These are phyloP conservation scores for Tuber aestivum DNA, from an alignment of 495 filamentous ascomycete genomes.

Conservation along the genomic window DNA sequence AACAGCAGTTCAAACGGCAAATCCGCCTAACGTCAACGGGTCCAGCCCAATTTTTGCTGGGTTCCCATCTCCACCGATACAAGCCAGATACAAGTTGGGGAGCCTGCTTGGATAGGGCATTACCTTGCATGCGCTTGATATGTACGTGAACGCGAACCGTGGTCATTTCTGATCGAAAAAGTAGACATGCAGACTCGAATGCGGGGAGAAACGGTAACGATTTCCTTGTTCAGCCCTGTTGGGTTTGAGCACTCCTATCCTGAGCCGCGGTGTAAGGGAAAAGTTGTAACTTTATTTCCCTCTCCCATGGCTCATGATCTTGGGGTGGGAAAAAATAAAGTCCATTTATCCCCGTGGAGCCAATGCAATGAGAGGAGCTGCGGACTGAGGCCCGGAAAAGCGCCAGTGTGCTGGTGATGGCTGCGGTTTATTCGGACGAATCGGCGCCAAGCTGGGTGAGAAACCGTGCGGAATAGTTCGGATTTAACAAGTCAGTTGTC, in stretches of 20 bases:
- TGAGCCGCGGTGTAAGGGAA: neutral
- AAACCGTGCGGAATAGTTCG: neutral
- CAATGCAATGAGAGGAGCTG: neutral
- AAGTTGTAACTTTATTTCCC: neutral
- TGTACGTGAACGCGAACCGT: neutral
- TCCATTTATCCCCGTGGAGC: neutral
- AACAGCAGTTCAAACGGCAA: neutral
- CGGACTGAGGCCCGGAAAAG: neutral
- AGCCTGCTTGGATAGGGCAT: neutral
- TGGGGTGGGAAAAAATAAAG: neutral
- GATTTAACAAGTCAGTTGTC: neutral
- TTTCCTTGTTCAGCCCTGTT: constrained; percentile 23
- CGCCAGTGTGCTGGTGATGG: neutral
- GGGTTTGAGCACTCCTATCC: constrained; percentile 8
- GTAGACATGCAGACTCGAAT: neutral
- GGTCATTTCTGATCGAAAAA: neutral
- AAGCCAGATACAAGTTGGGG: neutral
- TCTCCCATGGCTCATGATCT: neutral
- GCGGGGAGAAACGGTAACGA: constrained; percentile 3
- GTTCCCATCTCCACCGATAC: constrained; percentile 9
- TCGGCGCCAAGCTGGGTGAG: neutral
- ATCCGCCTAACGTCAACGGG: constrained; percentile 3
- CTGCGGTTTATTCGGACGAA: neutral
- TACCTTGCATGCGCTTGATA: constrained; percentile 18
- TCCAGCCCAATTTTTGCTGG: constrained; percentile 17